These are phyloP conservation scores for Acer negundo DNA, from an alignment of 345 rosid species.

Conservation along the genomic window DNA sequence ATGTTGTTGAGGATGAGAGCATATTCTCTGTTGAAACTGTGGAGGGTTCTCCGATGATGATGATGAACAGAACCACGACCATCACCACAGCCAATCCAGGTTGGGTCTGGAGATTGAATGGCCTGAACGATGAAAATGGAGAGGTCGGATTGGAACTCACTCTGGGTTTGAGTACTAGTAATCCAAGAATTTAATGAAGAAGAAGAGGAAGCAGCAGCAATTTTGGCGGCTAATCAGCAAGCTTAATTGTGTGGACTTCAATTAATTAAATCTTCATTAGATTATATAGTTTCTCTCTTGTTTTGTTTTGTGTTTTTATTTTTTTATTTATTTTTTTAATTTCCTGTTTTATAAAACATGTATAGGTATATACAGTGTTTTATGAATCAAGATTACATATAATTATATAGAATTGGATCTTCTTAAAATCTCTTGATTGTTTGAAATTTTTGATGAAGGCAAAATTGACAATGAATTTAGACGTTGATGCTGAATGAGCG, in stretches of 20 bases:
- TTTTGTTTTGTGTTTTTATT: neutral
- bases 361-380: neutral
- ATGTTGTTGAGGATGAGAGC: constrained; percentile 25
- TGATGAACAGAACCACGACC: constrained; percentile 6
- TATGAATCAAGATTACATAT: neutral
- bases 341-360: neutral
- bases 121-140: neutral
- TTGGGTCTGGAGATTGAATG: constrained; percentile 1
- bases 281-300: neutral
- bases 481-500: too few species aligned
- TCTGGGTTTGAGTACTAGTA: constrained; percentile 25
- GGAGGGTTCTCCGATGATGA: constrained; percentile 24
- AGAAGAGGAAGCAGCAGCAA: neutral
- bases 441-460: neutral
- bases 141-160: constrained; percentile 37
- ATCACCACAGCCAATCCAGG: neutral
- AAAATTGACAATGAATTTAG: too few species aligned
- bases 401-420: neutral
- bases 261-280: neutral
- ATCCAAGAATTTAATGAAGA: neutral
- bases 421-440: neutral
- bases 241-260: neutral
- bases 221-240: constrained; percentile 3
- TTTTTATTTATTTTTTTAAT: neutral
- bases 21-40: constrained; percentile 34